These are phyloP conservation scores for Polytrichum commune DNA, from an alignment of 225 moss, liverwort and hornwort genomes.

Conservation along the genomic window DNA sequence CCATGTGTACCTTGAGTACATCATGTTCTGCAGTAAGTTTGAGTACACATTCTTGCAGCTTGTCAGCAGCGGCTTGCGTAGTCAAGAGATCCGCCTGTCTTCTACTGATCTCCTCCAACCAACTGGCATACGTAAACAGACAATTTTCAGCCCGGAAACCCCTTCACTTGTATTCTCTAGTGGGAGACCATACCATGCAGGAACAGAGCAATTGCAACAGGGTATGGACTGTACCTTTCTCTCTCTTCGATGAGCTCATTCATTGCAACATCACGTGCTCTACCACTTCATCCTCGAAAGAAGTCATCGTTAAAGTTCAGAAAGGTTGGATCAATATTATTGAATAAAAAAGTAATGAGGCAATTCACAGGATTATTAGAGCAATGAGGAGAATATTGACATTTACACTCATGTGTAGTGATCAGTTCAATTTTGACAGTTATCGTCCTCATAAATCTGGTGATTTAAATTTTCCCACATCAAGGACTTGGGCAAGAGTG, in stretches of 20 bases:
- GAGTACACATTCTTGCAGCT: slow-evolving; percentile 35
- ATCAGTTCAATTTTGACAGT: too few species aligned
- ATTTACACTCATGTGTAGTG: too few species aligned
- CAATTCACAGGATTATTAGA: too few species aligned
- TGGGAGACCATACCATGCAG: too few species aligned
- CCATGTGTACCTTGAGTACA: slow-evolving; percentile 35
- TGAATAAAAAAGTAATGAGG: too few species aligned
- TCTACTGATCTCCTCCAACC: slow-evolving; percentile 59
- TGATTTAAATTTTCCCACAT: too few species aligned
- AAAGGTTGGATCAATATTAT: not conserved
- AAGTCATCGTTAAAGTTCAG: not conserved
- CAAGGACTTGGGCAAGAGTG: too few species aligned
- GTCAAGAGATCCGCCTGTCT: slow-evolving; percentile 33
- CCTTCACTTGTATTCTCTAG: too few species aligned
- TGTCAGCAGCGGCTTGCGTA: slow-evolving; percentile 26
- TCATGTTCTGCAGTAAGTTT: slow-evolving; percentile 31
- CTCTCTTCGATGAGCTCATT: slow-evolving; percentile 74
- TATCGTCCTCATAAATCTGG: too few species aligned
- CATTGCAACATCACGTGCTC: slow-evolving; percentile 53
- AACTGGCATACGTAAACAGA: slow-evolving; percentile 29
- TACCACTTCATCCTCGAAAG: slow-evolving; percentile 71
- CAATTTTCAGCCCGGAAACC: too few species aligned
- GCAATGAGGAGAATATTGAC: too few species aligned
- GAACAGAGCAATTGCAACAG: too few species aligned
- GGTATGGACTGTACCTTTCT: slow-evolving; percentile 30